phyloP scores from a whole-genome alignment of 2,329 filamentous ascomycete species.

The Aschersonia sp. region DNA sequence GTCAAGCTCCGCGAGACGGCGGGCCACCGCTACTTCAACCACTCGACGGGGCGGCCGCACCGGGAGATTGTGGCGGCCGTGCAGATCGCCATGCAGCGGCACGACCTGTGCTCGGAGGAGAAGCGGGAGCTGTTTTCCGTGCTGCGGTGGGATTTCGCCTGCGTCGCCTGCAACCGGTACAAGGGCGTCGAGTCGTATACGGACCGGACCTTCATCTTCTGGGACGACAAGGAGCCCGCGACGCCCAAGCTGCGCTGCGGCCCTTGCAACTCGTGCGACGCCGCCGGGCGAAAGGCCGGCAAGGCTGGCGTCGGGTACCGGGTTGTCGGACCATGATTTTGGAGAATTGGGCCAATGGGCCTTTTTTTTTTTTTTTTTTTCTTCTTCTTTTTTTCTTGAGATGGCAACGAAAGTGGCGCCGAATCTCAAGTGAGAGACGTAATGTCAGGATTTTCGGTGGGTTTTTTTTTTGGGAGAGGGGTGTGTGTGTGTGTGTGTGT shows the following conservation, averaged over 20 bases:
- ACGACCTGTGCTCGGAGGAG: background rate
- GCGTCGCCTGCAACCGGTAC: background rate
- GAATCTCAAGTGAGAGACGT: too few species aligned
- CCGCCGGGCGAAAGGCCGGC: background rate
- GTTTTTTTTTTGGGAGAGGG: too few species aligned
- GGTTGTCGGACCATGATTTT: background rate
- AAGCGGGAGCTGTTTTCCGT: background rate
- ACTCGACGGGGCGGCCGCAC: background rate
- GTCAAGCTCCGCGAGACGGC: background rate
- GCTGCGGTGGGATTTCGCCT: background rate
- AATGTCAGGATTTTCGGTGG: too few species aligned
- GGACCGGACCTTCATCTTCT: background rate
- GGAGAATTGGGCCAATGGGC: background rate
- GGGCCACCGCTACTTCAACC: background rate
- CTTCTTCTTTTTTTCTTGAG: too few species aligned
- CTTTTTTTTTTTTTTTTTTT: background rate
- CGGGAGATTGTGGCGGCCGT: background rate
- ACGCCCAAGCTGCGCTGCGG: background rate
- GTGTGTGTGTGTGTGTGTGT: too few species aligned
- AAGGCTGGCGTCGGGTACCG: background rate
- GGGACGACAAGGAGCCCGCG: background rate
- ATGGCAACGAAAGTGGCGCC: too few species aligned
- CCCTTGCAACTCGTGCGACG: background rate
- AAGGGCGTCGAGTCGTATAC: background rate
- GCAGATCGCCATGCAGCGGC: background rate